phyloP scores from a whole-genome alignment of 345 rosid genomes.

The Hibiscus syriacus region DNA sequence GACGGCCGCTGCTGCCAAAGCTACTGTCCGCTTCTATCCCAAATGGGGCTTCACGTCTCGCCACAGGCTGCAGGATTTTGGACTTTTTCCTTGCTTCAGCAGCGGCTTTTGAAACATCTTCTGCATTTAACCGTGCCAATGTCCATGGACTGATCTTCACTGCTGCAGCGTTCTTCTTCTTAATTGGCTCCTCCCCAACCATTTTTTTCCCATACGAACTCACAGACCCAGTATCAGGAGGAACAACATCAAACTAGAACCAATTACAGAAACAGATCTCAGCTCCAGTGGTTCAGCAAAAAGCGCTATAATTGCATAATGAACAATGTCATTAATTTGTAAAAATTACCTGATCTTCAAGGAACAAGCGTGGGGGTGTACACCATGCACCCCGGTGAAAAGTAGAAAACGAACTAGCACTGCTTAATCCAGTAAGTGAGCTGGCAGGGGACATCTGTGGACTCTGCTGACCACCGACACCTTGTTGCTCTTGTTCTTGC shows the following conservation, averaged over 20 bases:
- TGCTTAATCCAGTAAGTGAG: constrained; percentile 92
- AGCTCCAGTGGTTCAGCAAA: background rate
- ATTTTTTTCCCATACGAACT: constrained; percentile 79
- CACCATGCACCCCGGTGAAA: constrained; percentile 97
- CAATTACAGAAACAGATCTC: background rate
- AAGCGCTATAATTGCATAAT: too few species aligned
- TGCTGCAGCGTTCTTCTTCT: constrained; percentile 58
- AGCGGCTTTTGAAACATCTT: constrained; percentile 90
- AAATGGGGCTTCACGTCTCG: constrained; percentile 43
- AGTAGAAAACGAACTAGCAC: constrained; percentile 91
- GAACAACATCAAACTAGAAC: constrained; percentile 89
- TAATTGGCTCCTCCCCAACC: constrained; percentile 46
- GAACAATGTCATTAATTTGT: background rate
- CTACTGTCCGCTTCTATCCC: constrained; percentile 53
- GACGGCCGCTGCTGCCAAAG: constrained; percentile 73
- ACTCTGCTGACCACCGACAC: constrained; percentile 81
- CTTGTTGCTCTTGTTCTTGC: constrained; percentile 94
- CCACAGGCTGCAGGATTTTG: constrained; percentile 76
- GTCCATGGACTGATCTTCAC: constrained; percentile 97
- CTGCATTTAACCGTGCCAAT: constrained; percentile 80
- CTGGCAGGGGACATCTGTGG: constrained; percentile 95
- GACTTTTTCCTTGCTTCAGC: constrained; percentile 94
- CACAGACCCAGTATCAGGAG: constrained; percentile 88
- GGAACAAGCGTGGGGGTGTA: constrained; percentile 89
- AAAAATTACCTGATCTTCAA: constrained; percentile 86